phyloP scores from a whole-genome alignment of 2,329 filamentous ascomycete genomes.

The Epichloe sylvatica region DNA sequence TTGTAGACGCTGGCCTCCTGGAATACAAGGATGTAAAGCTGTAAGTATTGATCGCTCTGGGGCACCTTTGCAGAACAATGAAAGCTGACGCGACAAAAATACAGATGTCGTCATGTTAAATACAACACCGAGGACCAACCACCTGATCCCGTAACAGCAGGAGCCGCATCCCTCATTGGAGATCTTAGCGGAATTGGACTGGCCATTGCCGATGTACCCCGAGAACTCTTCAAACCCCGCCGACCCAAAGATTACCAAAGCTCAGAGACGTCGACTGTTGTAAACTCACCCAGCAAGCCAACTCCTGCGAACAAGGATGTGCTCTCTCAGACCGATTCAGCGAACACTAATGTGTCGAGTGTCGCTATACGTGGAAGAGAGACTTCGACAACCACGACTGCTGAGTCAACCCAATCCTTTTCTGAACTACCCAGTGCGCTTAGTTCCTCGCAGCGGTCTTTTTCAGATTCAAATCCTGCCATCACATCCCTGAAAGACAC shows the following conservation, averaged over 20 bases:
- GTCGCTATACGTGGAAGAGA: not conserved
- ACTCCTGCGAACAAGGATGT: slow-evolving; percentile 3
- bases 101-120: slow-evolving; percentile 40
- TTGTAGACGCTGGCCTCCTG: slow-evolving; percentile 51
- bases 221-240: slow-evolving; percentile 37
- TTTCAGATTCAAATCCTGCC: not conserved
- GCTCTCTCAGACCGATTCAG: slow-evolving; percentile 4
- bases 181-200: slow-evolving; percentile 72
- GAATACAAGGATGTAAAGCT: slow-evolving; percentile 60
- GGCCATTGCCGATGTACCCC: slow-evolving; percentile 62
- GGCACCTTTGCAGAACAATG: not conserved
- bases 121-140: slow-evolving; percentile 69
- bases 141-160: slow-evolving; percentile 65
- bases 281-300: slow-evolving; percentile 4
- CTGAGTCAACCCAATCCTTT: not conserved
- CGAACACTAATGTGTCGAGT: slow-evolving; percentile 1
- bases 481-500: not conserved
- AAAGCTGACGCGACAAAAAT: slow-evolving; percentile 5
- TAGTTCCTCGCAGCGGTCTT: not conserved
- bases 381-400: not conserved
- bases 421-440: not conserved
- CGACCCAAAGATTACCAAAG: slow-evolving; percentile 9
- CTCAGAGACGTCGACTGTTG: not conserved
- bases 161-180: slow-evolving; percentile 62
- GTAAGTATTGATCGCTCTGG: slow-evolving; percentile 27